These are phyloP conservation scores for Carpinus fangiana DNA, from an alignment of 306 rosid genomes.

Conservation along the genomic window DNA sequence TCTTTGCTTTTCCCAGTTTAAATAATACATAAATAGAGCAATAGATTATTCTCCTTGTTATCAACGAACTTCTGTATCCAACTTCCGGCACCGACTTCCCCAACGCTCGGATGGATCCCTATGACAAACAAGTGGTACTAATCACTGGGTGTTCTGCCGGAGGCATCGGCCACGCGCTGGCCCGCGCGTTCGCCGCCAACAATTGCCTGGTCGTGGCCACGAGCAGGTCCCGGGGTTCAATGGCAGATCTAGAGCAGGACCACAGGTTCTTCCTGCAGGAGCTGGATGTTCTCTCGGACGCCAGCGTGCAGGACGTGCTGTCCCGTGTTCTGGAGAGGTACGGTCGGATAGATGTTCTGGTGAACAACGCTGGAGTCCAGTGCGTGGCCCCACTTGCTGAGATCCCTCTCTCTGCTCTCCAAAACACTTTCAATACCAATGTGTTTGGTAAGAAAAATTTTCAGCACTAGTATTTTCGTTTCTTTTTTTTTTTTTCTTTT, in stretches of 20 bases:
- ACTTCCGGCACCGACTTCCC: not conserved
- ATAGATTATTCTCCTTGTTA: too few relatives aligned
- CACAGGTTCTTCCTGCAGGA: slow-evolving; percentile 57
- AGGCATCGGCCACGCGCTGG: slow-evolving; percentile 78
- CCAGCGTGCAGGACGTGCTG: slow-evolving; percentile 52
- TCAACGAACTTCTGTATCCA: not conserved
- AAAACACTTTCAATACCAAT: slow-evolving; percentile 67
- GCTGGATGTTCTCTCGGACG: slow-evolving; percentile 71
- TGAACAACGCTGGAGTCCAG: slow-evolving; percentile 82
- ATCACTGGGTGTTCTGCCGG: slow-evolving; percentile 70
- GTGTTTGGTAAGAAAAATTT: slow-evolving; percentile 52
- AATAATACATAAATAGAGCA: too few relatives aligned
- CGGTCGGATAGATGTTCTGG: slow-evolving; percentile 71
- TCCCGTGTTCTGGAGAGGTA: slow-evolving; percentile 43
- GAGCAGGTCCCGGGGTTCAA: slow-evolving; percentile 50
- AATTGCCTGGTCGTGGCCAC: slow-evolving; percentile 75
- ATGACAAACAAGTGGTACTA: slow-evolving; percentile 58
- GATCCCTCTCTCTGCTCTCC: slow-evolving; percentile 56
- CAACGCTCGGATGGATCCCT: not conserved
- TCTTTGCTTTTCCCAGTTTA: too few relatives aligned
- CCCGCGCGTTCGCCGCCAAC: slow-evolving; percentile 65
- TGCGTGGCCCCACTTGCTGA: slow-evolving; percentile 83
- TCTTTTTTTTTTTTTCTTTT: not conserved
- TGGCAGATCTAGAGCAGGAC: slow-evolving; percentile 61
- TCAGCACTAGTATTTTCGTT: not conserved